These are phyloP conservation scores for Tricholoma sp. DNA, from an alignment of 768 basidiomycete species.

Conservation along the genomic window DNA sequence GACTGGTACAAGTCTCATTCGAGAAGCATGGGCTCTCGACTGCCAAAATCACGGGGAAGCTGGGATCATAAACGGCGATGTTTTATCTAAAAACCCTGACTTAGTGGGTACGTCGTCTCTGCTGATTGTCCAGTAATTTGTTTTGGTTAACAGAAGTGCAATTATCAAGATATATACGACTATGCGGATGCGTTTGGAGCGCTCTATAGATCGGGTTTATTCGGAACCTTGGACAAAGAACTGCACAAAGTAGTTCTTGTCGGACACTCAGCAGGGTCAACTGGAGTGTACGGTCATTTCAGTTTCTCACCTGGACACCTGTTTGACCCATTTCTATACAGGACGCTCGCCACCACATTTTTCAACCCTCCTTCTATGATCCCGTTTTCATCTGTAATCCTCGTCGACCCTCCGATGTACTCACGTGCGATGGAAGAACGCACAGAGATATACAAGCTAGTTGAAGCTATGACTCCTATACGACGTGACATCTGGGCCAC, in stretches of 20 bases:
- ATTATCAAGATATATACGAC: constrained; percentile 22
- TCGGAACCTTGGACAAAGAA: constrained; percentile 17
- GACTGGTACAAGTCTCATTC: constrained; percentile 12
- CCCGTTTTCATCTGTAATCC: constrained; percentile 21
- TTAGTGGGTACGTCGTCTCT: constrained; percentile 13
- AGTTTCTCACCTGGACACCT: not conserved
- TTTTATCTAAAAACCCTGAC: constrained; percentile 12
- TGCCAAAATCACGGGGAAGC: constrained; percentile 36
- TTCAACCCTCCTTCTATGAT: constrained; percentile 23
- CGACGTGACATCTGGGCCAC: constrained; percentile 22
- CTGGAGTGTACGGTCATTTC: constrained; percentile 19
- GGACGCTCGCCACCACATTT: constrained; percentile 18
- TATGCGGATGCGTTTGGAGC: constrained; percentile 24
- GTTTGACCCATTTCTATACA: constrained; percentile 1
- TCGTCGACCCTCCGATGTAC: constrained; percentile 22
- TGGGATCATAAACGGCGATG: constrained; percentile 26
- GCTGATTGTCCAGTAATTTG: not conserved
- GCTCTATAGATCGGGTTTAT: constrained; percentile 20
- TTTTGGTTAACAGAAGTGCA: not conserved
- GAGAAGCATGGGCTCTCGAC: constrained; percentile 33
- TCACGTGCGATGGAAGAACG: constrained; percentile 15
- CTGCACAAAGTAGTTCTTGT: constrained; percentile 22
- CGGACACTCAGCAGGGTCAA: constrained; percentile 27
- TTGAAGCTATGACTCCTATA: constrained; percentile 18
- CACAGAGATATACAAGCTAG: constrained; percentile 22